Evolutionary conservation across 495 filamentous ascomycete species (phyloP), one percentile per base, ranked within the genome.

Genomic region (Penicillium lagena): DNA sequence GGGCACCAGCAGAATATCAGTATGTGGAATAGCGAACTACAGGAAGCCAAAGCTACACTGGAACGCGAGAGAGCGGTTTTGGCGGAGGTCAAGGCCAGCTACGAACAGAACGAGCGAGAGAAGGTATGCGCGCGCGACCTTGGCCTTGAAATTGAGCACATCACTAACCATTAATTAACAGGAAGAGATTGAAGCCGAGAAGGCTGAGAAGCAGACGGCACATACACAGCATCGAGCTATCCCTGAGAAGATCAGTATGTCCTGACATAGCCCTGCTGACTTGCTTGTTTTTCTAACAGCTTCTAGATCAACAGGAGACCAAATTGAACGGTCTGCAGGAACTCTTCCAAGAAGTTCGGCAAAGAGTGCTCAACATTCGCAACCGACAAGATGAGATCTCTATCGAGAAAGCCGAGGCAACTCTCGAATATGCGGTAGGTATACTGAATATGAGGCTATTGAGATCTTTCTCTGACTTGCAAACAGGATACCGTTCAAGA

Each of bases 171-270:
- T 3, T 22, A 4, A 4, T 6, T 22, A 22, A 28, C 45, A 78
- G 73, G 52, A 58, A 29, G 49, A 55, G 5, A 50, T 82, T n/a
- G 62, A 77, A 38, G 46, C 54, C 0, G 79, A 84, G 47, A 83
- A 84, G 50, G 43, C 51, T 9, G 50, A 52, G 1, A 75, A 75
- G 43, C 88, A 94, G 51, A 76, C 65, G 29, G 81, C 80, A 15
- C 60, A 74, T 15, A 76, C 66, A 7, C 62, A 78, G n/a, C 87
- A 77, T 54, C 72, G 76, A 38, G 76, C 76, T 5, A 68, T 95
- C 29, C 88, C 88, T 0, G 72, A 78, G 37, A 86, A 75, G 60
- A 81, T 90, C 46, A 72, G 85, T 87, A 68, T 42, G 72, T 52
- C n/a, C 8, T 37, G 13, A n/a, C 4, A 28, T 35, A 28, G 2